These are phyloP conservation scores for Basidiobolus heterosporus DNA, from an alignment of 371 early-diverging fungal species.

Conservation along the genomic window DNA sequence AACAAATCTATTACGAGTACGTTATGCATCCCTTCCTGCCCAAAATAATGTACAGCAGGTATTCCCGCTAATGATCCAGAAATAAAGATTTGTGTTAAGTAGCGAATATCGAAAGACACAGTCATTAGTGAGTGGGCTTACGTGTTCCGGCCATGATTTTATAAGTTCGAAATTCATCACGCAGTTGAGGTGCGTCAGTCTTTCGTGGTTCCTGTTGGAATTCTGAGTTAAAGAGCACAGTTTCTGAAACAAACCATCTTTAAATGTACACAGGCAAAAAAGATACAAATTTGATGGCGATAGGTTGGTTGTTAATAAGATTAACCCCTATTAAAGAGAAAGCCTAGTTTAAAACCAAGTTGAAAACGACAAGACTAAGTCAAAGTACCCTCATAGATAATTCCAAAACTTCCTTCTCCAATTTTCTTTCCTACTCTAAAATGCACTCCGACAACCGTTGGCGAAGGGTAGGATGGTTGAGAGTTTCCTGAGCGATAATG, in stretches of 20 bases:
- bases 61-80: slow-evolving; percentile 39
- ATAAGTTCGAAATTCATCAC: slow-evolving; percentile 86
- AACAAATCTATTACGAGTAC: slow-evolving; percentile 94
- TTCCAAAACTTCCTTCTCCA: slow-evolving; percentile 94
- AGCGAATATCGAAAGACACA: no score
- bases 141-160: slow-evolving; percentile 62
- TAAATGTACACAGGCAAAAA: not conserved
- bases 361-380: not conserved
- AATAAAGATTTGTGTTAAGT: not conserved
- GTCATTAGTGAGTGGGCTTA: slow-evolving; percentile 19
- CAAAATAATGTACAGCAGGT: slow-evolving; percentile 86
- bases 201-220: slow-evolving; percentile 59
- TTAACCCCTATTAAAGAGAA: slow-evolving; percentile 25
- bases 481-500: not conserved
- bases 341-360: no score
- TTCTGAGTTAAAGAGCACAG: not conserved
- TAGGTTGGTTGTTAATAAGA: slow-evolving; percentile 59
- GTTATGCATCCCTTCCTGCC: slow-evolving; percentile 89
- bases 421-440: slow-evolving; percentile 88
- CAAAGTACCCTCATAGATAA: slow-evolving; percentile 82
- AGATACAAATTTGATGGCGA: slow-evolving; percentile 73
- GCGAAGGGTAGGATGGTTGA: slow-evolving; percentile 6
- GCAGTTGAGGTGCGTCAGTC: slow-evolving; percentile 81
- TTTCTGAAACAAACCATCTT: slow-evolving; percentile 1
- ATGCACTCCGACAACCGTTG: slow-evolving; percentile 77